Base-by-base conservation (phyloP, 495 filamentous ascomycete species). In the Usnea hakonensis region DNA sequence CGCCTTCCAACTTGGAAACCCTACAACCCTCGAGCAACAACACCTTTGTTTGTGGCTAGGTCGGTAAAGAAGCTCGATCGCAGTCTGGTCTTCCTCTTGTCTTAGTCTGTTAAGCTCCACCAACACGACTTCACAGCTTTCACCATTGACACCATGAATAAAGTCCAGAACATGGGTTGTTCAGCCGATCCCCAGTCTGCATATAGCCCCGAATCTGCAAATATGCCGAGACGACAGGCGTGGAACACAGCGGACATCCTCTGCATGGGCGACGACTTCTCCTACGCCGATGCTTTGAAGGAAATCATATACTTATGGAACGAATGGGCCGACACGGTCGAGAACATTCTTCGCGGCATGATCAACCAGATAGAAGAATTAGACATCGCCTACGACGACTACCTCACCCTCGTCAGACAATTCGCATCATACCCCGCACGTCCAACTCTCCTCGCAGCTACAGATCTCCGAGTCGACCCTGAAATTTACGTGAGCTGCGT, bases 261-360 rank as follows among this genome's bases (percentile, higher is more conserved):
- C 33, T 17, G 13, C n/a, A 37, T 23, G 23, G 33, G 44, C 46
- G 21, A 10, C 35, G 58, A 53, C 32, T 41, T n/a, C 23, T 30
- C 46, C 32, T 1, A 37, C 36, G 35, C 48, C 44, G 46, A 53
- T 11, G 35, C 44, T 13, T 14, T 13, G 4, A 40, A 35, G 19
- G 43, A 40, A 21, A 53, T 53, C 23, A 60, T 8, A 21, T 19
- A 26, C 19, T 21, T 53, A 7, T 60, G 58, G 58, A 46, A 50
- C n/a, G 46, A 60, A 21, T 60, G 46, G 43, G 58, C 58, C 11
- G 58, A 60, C 36, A 60, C 8, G 3, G 23, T 21, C 58, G 46
- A 60, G 30, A 11, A 3, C 16, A 26, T 38, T 21, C 58, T 53
- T 4, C 21, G 14, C 26, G 30, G 30, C 0, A n/a, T 60, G 23